Evolutionary conservation across 2,329 filamentous ascomycete genomes (phyloP), one percentile per base, ranked within the genome.

Genomic region (Phaeosphaeriaceae sp.): DNA sequence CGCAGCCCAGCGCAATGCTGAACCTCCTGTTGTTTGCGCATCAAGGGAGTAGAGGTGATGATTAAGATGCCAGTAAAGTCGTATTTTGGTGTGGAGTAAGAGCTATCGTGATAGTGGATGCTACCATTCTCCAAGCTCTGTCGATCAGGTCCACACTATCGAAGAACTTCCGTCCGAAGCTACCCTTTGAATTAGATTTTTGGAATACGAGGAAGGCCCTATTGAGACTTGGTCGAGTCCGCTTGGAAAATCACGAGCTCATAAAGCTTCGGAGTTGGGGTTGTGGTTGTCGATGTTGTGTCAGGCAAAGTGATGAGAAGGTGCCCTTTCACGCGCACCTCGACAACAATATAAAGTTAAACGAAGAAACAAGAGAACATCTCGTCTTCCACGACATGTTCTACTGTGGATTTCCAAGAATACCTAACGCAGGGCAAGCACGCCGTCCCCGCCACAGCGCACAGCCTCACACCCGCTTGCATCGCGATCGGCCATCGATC

Each of bases 151-250:
- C 31, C 9, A 36, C 31, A 11, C 31, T 36, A 36, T 36, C 31
- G 31, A 15, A 36, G 7, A 27, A 11, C 13, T 11, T 36, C 13
- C 13, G 31, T 7, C 31, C 31, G 31, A 36, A 11, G 31, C 13
- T 36, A 15, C 21, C 21, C 6, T 9, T 45, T 21, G 42, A 20
- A 20, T 20, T 7, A 17, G 19, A 45, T 9, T 20, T 22, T 48
- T 48, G 45, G 22, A 20, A 25, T 48, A 48, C 20, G 45, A 48
- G 45, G 9, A 48, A 25, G 45, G 45, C 17, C 45, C 45, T 48
- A 25, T 25, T 11, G 22, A n/a, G 2, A 46, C 5, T 9, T 9
- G 5, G 9, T 27, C 25, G 25, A 5, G 25, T 27, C 25, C 5
- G 9, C 25, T 27, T 27, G 25, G 25, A 27, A 27, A 9, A 27